Percentiles rank a stretch among this genome's conserved stretches.
These are phyloP conservation scores for Scheffersomyces spartinae DNA, from an alignment of 805 yeast species.

Conservation along the genomic window DNA sequence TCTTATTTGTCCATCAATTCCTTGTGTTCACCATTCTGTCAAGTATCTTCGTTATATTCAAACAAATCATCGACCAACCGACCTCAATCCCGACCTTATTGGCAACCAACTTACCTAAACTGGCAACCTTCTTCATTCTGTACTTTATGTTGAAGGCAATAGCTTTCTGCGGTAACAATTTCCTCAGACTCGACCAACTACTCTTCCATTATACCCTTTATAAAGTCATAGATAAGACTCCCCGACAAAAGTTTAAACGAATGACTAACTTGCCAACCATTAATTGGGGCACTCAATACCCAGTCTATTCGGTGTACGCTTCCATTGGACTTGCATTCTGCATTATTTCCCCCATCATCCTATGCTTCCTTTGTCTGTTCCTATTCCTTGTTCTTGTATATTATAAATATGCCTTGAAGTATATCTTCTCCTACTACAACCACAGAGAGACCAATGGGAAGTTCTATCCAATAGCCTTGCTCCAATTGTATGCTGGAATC, in stretches of 20 bases:
- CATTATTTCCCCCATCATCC: constrained; percentile 67
- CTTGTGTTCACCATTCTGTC: constrained; percentile 78
- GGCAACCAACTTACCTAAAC: constrained; percentile 73
- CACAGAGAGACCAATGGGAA: constrained; percentile 57
- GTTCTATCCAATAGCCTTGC: constrained; percentile 61
- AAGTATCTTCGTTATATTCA: constrained; percentile 54
- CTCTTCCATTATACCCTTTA: constrained; percentile 23
- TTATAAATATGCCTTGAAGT: constrained; percentile 59
- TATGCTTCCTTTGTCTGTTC: constrained; percentile 49
- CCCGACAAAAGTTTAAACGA: constrained; percentile 42
- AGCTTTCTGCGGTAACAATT: constrained; percentile 60
- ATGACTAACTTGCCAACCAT: constrained; percentile 33
- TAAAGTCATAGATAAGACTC: constrained; percentile 39
- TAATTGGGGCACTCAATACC: constrained; percentile 72
- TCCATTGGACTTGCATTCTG: constrained; percentile 72
- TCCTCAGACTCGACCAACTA: constrained; percentile 49
- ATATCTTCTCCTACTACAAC: constrained; percentile 40
- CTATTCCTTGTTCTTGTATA: constrained; percentile 44
- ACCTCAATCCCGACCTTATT: constrained; percentile 58
- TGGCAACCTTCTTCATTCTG: constrained; percentile 78
- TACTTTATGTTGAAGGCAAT: constrained; percentile 66
- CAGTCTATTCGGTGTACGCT: constrained; percentile 66
- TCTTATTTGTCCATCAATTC: constrained; percentile 73
- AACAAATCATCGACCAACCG: constrained; percentile 56
- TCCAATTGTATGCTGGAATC: constrained; percentile 70